These are phyloP conservation scores for Calonectria leucothoes DNA, from an alignment of 2,329 filamentous ascomycete species.

Conservation along the genomic window DNA sequence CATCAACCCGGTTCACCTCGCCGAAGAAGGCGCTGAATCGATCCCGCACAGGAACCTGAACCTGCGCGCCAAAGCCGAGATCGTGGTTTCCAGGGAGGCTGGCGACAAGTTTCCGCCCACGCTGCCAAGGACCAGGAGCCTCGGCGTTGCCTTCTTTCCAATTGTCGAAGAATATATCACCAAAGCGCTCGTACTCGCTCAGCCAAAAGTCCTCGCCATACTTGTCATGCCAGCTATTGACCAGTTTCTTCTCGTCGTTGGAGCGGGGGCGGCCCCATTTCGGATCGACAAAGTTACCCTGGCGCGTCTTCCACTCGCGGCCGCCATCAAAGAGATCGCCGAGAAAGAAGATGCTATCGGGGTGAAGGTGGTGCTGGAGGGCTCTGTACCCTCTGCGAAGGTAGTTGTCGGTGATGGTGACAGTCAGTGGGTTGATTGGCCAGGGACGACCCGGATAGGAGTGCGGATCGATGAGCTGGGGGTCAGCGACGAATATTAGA, in stretches of 20 bases:
- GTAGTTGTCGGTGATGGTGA: slow-evolving; percentile 85
- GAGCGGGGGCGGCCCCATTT: slow-evolving; percentile 67
- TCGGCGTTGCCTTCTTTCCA: slow-evolving; percentile 68
- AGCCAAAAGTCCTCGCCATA: slow-evolving; percentile 90
- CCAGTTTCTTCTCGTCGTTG: slow-evolving; percentile 61
- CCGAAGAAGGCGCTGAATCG: slow-evolving; percentile 92
- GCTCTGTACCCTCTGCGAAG: slow-evolving; percentile 84
- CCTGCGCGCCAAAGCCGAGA: slow-evolving; percentile 86
- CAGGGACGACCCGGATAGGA: slow-evolving; percentile 88
- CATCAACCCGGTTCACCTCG: slow-evolving; percentile 88
- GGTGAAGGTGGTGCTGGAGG: slow-evolving; percentile 80
- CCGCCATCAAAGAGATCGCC: slow-evolving; percentile 97
- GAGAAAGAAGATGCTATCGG: slow-evolving; percentile 90
- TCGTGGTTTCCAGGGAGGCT: slow-evolving; percentile 96
- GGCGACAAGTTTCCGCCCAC: slow-evolving; percentile 81
- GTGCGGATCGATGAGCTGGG: slow-evolving; percentile 92
- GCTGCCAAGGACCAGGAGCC: slow-evolving; percentile 67
- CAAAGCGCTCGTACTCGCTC: slow-evolving; percentile 86
- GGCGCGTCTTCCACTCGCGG: slow-evolving; percentile 87
- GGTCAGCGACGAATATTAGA: slow-evolving; percentile 87
- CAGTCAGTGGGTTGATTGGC: slow-evolving; percentile 65
- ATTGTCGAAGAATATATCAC: slow-evolving; percentile 82
- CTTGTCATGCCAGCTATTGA: slow-evolving; percentile 76
- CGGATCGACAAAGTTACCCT: slow-evolving; percentile 69
- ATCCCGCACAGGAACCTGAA: slow-evolving; percentile 83